A percentile compares a stretch with the other conserved stretches of the same genome.
Evolutionary conservation across 208 protist species (phyloP).

Genomic region (Acanthamoeba triangularis): DNA sequence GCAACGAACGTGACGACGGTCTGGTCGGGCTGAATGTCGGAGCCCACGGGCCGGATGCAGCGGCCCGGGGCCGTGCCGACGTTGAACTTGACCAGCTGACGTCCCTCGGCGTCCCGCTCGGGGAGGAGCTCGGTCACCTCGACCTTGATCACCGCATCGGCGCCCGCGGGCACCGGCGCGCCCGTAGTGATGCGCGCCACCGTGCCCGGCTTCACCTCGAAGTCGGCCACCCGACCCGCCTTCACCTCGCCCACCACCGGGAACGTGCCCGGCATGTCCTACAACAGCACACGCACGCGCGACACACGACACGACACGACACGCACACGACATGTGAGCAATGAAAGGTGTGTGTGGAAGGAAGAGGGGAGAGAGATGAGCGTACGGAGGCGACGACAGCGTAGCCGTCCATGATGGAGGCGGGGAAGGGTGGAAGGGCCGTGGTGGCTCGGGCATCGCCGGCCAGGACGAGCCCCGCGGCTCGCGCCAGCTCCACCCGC

Average conservation of each 20-base stretch:
- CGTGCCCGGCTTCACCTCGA: not conserved
- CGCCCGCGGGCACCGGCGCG: slow-evolving; percentile 81
- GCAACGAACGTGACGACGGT: slow-evolving; percentile 22
- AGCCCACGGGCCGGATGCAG: slow-evolving; percentile 83
- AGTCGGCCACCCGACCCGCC: slow-evolving; percentile 69
- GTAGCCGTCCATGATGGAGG: slow-evolving; percentile 89
- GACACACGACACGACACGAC: not conserved
- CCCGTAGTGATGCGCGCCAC: slow-evolving; percentile 86
- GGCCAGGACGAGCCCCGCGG: slow-evolving; percentile 68
- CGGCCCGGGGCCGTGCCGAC: not conserved
- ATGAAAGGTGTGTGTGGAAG: too few relatives aligned
- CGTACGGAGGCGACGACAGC: slow-evolving; percentile 72
- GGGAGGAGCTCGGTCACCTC: slow-evolving; percentile 79
- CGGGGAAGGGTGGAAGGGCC: slow-evolving; percentile 81
- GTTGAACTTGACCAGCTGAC: slow-evolving; percentile 45
- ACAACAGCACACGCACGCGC: not conserved
- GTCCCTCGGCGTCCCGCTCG: slow-evolving; percentile 35
- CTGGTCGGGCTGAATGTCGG: slow-evolving; percentile 76
- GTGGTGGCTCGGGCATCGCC: slow-evolving; percentile 40
- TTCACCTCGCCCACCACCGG: slow-evolving; percentile 74
- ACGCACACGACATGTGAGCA: not conserved
- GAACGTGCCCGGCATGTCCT: slow-evolving; percentile 76
- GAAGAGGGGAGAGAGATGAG: not conserved
- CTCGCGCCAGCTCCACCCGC: not conserved
- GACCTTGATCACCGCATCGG: slow-evolving; percentile 82